Percentiles rank a stretch among this genome's conserved stretches.
phyloP scores from a whole-genome alignment of 495 filamentous ascomycete genomes.

The Xylaria curta region DNA sequence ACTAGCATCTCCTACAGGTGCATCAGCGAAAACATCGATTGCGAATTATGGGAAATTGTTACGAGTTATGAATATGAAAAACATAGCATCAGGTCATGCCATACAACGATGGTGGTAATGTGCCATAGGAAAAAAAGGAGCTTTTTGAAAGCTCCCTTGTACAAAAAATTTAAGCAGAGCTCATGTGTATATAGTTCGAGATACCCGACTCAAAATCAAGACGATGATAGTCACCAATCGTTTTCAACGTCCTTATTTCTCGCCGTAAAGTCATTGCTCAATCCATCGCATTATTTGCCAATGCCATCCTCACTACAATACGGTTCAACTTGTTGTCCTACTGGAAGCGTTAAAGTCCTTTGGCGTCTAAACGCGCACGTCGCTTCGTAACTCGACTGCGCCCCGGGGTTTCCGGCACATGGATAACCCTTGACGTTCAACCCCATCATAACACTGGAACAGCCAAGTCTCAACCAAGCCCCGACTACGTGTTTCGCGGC shows the following conservation, averaged over 20 bases:
- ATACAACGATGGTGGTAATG: not conserved
- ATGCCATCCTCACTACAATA: not conserved
- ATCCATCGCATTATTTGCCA: not conserved
- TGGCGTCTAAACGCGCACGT: not conserved
- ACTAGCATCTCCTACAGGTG: not conserved
- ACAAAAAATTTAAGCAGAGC: conserved; percentile 17
- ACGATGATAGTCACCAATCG: not conserved
- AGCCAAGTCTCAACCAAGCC: conserved; percentile 1
- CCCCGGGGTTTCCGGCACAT: not conserved
- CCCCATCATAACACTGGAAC: not conserved
- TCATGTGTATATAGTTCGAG: conserved; percentile 24
- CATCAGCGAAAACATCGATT: not conserved
- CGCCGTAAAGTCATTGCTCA: not conserved
- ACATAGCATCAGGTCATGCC: not conserved
- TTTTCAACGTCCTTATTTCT: not conserved
- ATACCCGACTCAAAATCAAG: conserved; percentile 26
- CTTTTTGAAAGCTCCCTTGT: not conserved
- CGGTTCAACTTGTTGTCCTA: not conserved
- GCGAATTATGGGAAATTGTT: conserved; percentile 2
- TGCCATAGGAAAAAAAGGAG: not conserved
- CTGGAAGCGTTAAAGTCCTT: not conserved
- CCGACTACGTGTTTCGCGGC: not conserved
- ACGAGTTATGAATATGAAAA: conserved; percentile 1
- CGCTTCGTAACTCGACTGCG: not conserved
- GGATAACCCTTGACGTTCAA: not conserved